A percentile compares a stretch with the other conserved stretches of the same genome.
Conservation (phyloP, 495 filamentous ascomycete species). For the Penicillium coffeae region DNA sequence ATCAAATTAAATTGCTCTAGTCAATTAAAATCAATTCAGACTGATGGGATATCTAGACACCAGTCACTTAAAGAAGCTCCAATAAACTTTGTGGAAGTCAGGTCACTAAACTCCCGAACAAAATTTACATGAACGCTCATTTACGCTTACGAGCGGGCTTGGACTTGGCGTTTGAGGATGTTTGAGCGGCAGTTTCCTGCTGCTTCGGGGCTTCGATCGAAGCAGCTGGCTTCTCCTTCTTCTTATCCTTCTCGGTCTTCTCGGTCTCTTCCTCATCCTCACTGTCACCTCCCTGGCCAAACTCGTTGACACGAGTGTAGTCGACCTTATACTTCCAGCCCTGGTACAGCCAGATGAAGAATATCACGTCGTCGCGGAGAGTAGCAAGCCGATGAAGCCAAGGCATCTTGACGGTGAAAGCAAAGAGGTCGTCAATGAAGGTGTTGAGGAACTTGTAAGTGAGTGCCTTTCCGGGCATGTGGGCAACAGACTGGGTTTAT, state of each 20-base stretch:
- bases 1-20: not conserved
- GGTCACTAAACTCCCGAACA: too few species aligned
- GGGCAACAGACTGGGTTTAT: slow-evolving; percentile 84
- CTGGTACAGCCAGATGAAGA: slow-evolving; percentile 98
- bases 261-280: slow-evolving; percentile 61
- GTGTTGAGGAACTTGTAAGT: slow-evolving; percentile 91
- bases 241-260: slow-evolving; percentile 42
- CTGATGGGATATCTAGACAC: too few species aligned
- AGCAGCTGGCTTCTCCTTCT: slow-evolving; percentile 45
- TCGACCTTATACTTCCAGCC: slow-evolving; percentile 90
- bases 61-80: too few species aligned
- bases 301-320: slow-evolving; percentile 91
- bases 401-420: slow-evolving; percentile 99
- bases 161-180: slow-evolving; percentile 31
- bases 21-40: too few species aligned
- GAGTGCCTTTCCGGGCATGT: slow-evolving; percentile 96
- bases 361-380: slow-evolving; percentile 91
- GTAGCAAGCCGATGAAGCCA: slow-evolving; percentile 92
- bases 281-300: slow-evolving; percentile 90
- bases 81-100: too few species aligned
- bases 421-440: slow-evolving; percentile 85
- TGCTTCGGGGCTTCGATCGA: slow-evolving; percentile 29
- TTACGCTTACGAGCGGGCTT: slow-evolving; percentile 38
- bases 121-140: slow-evolving; percentile 24
- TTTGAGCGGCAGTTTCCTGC: slow-evolving; percentile 19